These are phyloP conservation scores for Cytospora leucostoma DNA, from an alignment of 2,329 filamentous ascomycete species.

Conservation along the genomic window DNA sequence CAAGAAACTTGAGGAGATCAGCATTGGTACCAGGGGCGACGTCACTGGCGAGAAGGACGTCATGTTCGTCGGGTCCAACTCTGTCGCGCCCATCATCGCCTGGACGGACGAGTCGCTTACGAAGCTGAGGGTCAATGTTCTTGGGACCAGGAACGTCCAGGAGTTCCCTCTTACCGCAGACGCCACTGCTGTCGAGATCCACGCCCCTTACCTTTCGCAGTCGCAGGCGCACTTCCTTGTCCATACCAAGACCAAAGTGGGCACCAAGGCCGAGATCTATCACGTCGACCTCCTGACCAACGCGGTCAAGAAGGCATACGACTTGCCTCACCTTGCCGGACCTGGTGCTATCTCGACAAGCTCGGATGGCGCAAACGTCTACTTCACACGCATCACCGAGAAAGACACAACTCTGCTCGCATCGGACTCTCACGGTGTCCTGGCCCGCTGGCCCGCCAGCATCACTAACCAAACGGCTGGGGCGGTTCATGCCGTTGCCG, in stretches of 20 bases:
- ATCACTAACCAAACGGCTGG: conserved; percentile 42
- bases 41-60: conserved; percentile 65
- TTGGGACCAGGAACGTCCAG: conserved; percentile 61
- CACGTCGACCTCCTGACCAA: conserved; percentile 74
- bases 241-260: conserved; percentile 69
- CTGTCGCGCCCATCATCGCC: conserved; percentile 71
- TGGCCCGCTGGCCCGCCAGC: conserved; percentile 72
- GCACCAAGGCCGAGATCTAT: conserved; percentile 83
- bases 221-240: conserved; percentile 82
- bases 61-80: conserved; percentile 75
- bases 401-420: conserved; percentile 74
- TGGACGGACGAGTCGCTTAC: conserved; percentile 68
- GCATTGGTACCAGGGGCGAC: conserved; percentile 73
- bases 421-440: conserved; percentile 72
- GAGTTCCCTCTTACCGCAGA: conserved; percentile 53
- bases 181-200: conserved; percentile 60
- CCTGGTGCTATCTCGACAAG: conserved; percentile 77
- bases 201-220: conserved; percentile 72
- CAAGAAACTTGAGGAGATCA: conserved; percentile 69
- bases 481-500: conserved; percentile 72
- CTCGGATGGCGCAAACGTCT: conserved; percentile 77
- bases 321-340: conserved; percentile 70
- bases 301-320: conserved; percentile 75
- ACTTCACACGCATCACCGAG: conserved; percentile 80
- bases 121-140: conserved; percentile 70